phyloP scores from a whole-genome alignment of 371 early-diverging fungal species.

The Saksenaea oblongispora region DNA sequence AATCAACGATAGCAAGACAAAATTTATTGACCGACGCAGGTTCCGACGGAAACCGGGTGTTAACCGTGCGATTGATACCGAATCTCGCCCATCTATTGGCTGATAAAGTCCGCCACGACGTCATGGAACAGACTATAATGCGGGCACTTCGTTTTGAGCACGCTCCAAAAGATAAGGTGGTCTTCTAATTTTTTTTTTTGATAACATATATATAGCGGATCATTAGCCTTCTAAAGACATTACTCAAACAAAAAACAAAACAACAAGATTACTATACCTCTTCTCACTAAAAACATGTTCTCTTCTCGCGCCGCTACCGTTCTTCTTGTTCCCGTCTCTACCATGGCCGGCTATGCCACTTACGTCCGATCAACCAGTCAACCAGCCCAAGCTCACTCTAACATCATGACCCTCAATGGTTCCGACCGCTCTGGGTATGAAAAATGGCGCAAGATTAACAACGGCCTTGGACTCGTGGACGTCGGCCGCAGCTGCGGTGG shows the following conservation, averaged over 20 bases:
- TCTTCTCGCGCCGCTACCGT: conserved; percentile 38
- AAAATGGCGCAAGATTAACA: conserved; percentile 45
- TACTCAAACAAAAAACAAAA: background rate
- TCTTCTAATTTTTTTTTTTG: background rate
- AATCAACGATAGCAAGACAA: background rate
- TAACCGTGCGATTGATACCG: conserved; percentile 2
- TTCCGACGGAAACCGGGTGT: background rate
- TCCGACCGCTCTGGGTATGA: conserved; percentile 21
- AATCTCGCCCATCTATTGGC: background rate
- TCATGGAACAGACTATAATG: background rate
- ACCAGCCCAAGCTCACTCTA: conserved; percentile 37
- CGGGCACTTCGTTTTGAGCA: background rate
- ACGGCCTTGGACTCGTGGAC: conserved; percentile 48
- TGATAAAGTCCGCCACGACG: background rate
- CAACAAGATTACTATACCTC: background rate
- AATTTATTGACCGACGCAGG: conserved; percentile 1
- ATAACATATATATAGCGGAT: background rate
- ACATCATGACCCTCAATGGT: conserved; percentile 34
- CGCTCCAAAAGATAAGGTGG: conserved; percentile 2
- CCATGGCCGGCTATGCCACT: conserved; percentile 44
- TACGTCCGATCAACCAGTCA: conserved; percentile 41
- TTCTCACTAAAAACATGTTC: conserved; percentile 21
- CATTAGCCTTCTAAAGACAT: background rate
- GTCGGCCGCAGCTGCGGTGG: conserved; percentile 52
- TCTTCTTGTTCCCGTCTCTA: conserved; percentile 37